phyloP scores from a whole-genome alignment of 257 asterid species.

The Gynochthodes officinalis region DNA sequence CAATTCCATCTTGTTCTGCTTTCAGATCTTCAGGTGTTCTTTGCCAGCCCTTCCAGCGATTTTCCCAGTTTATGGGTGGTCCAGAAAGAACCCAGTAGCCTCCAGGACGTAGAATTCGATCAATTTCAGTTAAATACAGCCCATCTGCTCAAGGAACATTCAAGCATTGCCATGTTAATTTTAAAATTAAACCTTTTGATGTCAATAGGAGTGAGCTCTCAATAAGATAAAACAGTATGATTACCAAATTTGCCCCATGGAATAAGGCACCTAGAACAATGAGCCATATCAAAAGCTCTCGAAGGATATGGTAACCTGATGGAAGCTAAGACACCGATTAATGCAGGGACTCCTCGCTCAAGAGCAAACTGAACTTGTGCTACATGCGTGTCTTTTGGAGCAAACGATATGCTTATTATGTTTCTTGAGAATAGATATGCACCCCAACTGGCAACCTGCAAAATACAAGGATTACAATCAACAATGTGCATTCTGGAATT shows the following conservation, averaged over 20 bases:
- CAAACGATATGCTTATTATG: slow-evolving; percentile 76
- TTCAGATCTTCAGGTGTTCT: slow-evolving; percentile 53
- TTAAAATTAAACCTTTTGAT: background rate
- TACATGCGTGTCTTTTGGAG: slow-evolving; percentile 88
- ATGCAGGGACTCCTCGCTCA: slow-evolving; percentile 91
- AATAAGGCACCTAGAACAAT: slow-evolving; percentile 92
- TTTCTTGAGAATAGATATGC: slow-evolving; percentile 79
- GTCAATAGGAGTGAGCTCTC: background rate
- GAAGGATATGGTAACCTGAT: slow-evolving; percentile 81
- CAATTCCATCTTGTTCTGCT: slow-evolving; percentile 65
- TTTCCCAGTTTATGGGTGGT: slow-evolving; percentile 87
- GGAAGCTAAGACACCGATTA: slow-evolving; percentile 77
- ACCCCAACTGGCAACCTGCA: slow-evolving; percentile 96
- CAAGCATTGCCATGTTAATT: background rate
- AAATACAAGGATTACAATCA: background rate
- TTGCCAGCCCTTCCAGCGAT: slow-evolving; percentile 81
- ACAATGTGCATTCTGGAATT: background rate
- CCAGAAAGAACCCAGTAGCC: slow-evolving; percentile 97
- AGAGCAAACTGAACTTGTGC: slow-evolving; percentile 96
- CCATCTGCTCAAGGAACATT: slow-evolving; percentile 53
- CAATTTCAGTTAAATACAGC: slow-evolving; percentile 80
- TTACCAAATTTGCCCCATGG: slow-evolving; percentile 86
- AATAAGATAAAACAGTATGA: background rate
- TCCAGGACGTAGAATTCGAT: slow-evolving; percentile 84
- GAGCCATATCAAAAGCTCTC: slow-evolving; percentile 91